Base-by-base conservation (phyloP, 1,139 yeast species). In the Candida pseudoviswanathii region DNA sequence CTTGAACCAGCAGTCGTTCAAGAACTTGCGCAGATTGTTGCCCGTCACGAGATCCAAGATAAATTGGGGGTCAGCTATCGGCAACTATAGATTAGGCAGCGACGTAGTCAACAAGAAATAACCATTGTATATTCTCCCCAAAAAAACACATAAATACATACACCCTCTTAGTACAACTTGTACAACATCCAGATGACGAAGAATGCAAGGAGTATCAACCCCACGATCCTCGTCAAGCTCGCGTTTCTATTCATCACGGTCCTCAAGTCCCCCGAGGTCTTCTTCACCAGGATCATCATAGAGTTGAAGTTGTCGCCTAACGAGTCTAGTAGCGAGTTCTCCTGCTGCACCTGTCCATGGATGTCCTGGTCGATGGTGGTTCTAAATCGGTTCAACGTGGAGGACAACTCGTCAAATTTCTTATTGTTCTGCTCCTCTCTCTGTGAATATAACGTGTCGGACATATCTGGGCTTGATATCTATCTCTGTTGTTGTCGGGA, bases 31-130 rank as follows among this genome's bases (percentile, higher is more conserved):
- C 70, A 84, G 99, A 66, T 89, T 90, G 65, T 77, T 94, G 54
- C 99, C 99, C 2, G 86, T 94, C 39, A 92, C 96, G 29, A 80
- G 97, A 63, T 81, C 96, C 11, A 91, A 88, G 68, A 86, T 94
- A 63, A 89, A 90, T 66, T 94, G 99, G 99, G 96, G 96, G 40
- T 88, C 82, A 63, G 91, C 97, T 16, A 89, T 91, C 60, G 96
- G 96, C 11, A 88, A 86, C 64, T 91, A 91, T 71, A 82, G 91
- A 62, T 75, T 92, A 47, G 98, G 98, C 21, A 85, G 87, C 58
- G 96, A 90, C 67, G 92, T 87, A 34, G 85, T 75, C n/a, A 68
- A 75, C 54, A 65, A 65, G 40, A 54, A 57, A 44, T 51, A 49
- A 46, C 24, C 11, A 30, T 37, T 27, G 9, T 21, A 31, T 30